Percentiles rank a stretch among this genome's conserved stretches.
phyloP scores from a whole-genome alignment of 345 rosid species.

The Euphorbia peplus region DNA sequence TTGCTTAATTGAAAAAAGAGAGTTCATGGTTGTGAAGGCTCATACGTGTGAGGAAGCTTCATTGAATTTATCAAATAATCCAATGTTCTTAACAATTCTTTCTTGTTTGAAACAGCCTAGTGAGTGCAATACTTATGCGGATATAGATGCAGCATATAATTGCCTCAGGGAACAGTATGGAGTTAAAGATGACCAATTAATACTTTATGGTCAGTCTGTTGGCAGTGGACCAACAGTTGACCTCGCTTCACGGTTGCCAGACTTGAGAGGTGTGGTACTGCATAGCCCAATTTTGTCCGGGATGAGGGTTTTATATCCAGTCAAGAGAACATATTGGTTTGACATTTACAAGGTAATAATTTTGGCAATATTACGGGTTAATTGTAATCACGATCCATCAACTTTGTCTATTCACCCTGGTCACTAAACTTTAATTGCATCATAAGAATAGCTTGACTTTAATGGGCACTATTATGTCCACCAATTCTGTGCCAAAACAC shows the following conservation, averaged over 20 bases:
- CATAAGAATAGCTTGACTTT: too few species aligned
- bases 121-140: slow-evolving; percentile 91
- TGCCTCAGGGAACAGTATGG: slow-evolving; percentile 88
- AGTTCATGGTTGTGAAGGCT: background rate
- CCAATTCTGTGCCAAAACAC: too few species aligned
- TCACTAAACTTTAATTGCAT: too few species aligned
- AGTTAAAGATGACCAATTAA: slow-evolving; percentile 79
- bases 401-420: too few species aligned
- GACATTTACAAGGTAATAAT: slow-evolving; percentile 81
- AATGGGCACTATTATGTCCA: too few species aligned
- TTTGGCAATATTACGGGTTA: background rate
- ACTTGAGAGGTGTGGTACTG: slow-evolving; percentile 75
- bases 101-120: slow-evolving; percentile 64
- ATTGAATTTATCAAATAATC: background rate
- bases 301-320: slow-evolving; percentile 86
- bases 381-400: too few species aligned
- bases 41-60: background rate
- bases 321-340: slow-evolving; percentile 93
- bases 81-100: background rate
- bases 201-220: slow-evolving; percentile 94
- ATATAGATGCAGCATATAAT: slow-evolving; percentile 75
- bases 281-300: slow-evolving; percentile 94
- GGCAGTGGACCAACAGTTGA: slow-evolving; percentile 98
- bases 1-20: background rate
- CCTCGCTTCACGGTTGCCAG: slow-evolving; percentile 77